phyloP scores from a whole-genome alignment of 768 basidiomycete species.

The Holtermanniella nyarrowii region DNA sequence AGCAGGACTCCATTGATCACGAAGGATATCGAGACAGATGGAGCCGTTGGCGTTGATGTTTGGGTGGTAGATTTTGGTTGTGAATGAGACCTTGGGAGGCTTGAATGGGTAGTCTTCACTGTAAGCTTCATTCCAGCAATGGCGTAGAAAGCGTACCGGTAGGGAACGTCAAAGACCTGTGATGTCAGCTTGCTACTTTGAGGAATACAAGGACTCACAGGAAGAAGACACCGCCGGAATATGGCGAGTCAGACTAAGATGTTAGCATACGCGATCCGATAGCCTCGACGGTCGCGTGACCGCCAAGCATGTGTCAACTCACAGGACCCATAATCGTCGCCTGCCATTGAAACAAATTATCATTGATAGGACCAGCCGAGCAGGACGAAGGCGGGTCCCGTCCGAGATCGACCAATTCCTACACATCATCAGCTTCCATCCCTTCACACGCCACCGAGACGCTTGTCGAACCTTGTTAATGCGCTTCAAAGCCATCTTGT shows the following conservation, averaged over 20 bases:
- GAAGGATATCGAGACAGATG: conserved; percentile 94
- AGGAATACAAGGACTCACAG: conserved; percentile 20
- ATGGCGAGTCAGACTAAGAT: conserved; percentile 83
- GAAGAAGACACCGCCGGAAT: conserved; percentile 99
- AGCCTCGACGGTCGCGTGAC: not conserved
- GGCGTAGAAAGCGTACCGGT: conserved; percentile 35
- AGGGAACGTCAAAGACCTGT: conserved; percentile 39
- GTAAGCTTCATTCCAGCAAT: not conserved
- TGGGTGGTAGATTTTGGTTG: conserved; percentile 99
- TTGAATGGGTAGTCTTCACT: conserved; percentile 90
- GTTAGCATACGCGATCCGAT: conserved; percentile 5
- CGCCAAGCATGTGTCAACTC: conserved; percentile 39
- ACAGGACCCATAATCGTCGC: conserved; percentile 99
- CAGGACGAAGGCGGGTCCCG: conserved; percentile 99
- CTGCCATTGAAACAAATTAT: conserved; percentile 99
- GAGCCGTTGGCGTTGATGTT: conserved; percentile 99
- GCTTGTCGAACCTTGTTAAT: conserved; percentile 78
- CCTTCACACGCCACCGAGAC: not conserved
- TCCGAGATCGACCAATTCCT: conserved; percentile 99
- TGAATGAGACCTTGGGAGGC: conserved; percentile 99
- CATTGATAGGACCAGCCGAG: conserved; percentile 94
- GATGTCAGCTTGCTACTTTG: not conserved
- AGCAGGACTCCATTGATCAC: conserved; percentile 98
- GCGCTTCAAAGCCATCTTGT: conserved; percentile 87
- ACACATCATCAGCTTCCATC: not conserved